phyloP scores from a whole-genome alignment of 2,329 filamentous ascomycete genomes.

The Orbilia brochopaga region DNA sequence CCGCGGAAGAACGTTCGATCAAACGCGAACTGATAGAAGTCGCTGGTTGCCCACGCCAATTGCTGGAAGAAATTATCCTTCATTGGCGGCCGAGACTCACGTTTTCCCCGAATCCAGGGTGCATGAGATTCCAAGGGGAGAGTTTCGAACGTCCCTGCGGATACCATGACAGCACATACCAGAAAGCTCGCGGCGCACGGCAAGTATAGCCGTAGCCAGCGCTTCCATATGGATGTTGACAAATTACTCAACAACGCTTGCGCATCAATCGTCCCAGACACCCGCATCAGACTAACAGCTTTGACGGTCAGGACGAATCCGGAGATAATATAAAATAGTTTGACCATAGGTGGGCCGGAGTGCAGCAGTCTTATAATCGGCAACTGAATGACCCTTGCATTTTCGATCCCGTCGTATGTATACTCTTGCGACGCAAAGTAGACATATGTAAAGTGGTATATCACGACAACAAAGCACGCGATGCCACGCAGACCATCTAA shows the following conservation, averaged over 20 bases:
- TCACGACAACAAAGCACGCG: conserved; percentile 22
- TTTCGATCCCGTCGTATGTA: conserved; percentile 14
- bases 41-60: conserved; percentile 5
- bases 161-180: conserved; percentile 16
- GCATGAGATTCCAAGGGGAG: conserved; percentile 2
- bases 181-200: conserved; percentile 25
- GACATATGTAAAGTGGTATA: conserved; percentile 21
- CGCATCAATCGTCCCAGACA: conserved; percentile 4
- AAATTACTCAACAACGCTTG: conserved; percentile 12
- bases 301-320: conserved; percentile 27
- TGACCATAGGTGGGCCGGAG: conserved; percentile 29
- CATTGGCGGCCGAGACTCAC: conserved; percentile 22
- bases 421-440: conserved; percentile 9
- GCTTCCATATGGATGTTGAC: conserved; percentile 34
- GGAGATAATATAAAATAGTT: conserved; percentile 34
- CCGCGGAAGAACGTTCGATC: conserved; percentile 19
- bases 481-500: conserved; percentile 26
- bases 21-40: conserved; percentile 25
- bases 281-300: conserved; percentile 17
- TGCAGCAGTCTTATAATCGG: conserved; percentile 29
- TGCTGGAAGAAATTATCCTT: conserved; percentile 7
- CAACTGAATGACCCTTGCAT: conserved; percentile 11
- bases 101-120: conserved; percentile 10
- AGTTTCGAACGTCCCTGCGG: conserved; percentile 14
- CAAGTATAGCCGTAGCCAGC: conserved; percentile 18